Base-by-base conservation (phyloP, 441 rosid species). In the Theobroma grandiflorum region DNA sequence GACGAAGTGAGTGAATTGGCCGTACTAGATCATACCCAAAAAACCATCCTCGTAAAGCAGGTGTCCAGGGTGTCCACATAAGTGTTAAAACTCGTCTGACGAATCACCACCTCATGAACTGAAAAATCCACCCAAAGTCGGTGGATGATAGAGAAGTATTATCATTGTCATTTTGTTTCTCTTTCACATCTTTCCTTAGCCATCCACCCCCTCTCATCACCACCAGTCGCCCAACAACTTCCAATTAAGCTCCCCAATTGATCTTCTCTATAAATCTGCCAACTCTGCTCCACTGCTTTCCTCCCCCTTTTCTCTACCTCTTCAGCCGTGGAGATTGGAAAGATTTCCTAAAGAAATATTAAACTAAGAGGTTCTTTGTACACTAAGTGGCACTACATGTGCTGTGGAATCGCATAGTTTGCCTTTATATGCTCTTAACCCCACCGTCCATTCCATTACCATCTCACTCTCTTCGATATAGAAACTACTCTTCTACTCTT, bases 341-440 rank as follows among this genome's bases (percentile, higher is more conserved):
- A 74, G 77, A 38, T 57, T 38, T 53, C 75, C 68, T 58, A 77
- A 63, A 72, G 52, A 50, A 78, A 18, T 81, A 72, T 57, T 79
- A 72, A 82, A 74, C 64, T 31, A 75, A 0, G 14, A 14, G 77
- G 55, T 69, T 81, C 50, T 79, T 74, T 63, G 50, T 67, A 59
- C 12, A 76, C 67, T 74, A 75, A 83, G 86, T 86, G 87, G 86
- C 84, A 81, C 50, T 81, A 79, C 92, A 86, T 88, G 92, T 85
- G 91, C 90, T 37, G 42, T 20, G 83, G 85, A 79, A 82, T 89
- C 91, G 26, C 72, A 47, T 35, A 26, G 18, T 43, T 65, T 37
- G 65, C 52, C 80, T 80, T 79, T 81, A 4, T 75, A 42, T 78
- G 67, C 71, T 67, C 10, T 38, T 43, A 75, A 71, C 53, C 59